Percentiles rank a stretch among this genome's conserved stretches.
Evolutionary conservation across 78 protist genomes (phyloP).

Genomic region (slime mould (Dictyostelium discoideum)): dicty_2.7 NC_007091.3:1400501-1401000

Average conservation of each 20-base stretch:
- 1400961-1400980: slow-evolving; percentile 18
- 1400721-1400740: slow-evolving; percentile 39
- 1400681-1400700: not conserved
- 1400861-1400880: slow-evolving; percentile 25
- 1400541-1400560: slow-evolving; percentile 26
- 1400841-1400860: slow-evolving; percentile 30
- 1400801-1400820: slow-evolving; percentile 22
- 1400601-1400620: slow-evolving; percentile 48
- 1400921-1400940: slow-evolving; percentile 31
- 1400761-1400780: slow-evolving; percentile 50
- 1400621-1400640: slow-evolving; percentile 8
- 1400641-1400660: slow-evolving; percentile 30
- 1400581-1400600: slow-evolving; percentile 29
- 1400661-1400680: not conserved
- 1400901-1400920: not conserved
- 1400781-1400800: not conserved
- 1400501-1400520: slow-evolving; percentile 25
- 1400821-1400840: not conserved
- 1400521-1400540: not conserved
- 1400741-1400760: slow-evolving; percentile 20
- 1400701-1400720: slow-evolving; percentile 18
- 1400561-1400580: slow-evolving; percentile 15
- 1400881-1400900: slow-evolving; percentile 4
- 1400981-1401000: not conserved
- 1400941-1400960: not conserved